Base-by-base conservation (phyloP, 768 basidiomycete species). In the Trametes gibbosa region DNA sequence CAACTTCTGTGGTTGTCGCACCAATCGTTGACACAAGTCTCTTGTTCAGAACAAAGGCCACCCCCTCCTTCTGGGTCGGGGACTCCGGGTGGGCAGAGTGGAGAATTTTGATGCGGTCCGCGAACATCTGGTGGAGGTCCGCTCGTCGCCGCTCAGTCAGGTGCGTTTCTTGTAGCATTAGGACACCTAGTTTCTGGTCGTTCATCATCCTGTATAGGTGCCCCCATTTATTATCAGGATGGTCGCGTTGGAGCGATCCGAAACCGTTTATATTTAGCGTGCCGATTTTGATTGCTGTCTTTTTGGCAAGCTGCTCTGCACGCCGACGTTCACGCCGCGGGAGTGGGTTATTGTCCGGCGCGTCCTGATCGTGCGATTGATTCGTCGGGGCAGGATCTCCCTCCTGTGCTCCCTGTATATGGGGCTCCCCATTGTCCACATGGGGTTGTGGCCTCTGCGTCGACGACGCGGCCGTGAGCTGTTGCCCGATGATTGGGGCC, bases 201-300 rank as follows among this genome's bases (percentile, higher is more conserved):
- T 24, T 2, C 50, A 62, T 58, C 21, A 62, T 40, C 13, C 47
- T 32, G 24, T 62, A 50, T 2, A 62, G 12, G 1, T 12, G 25
- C 2, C 45, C 46, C 51, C 45, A 53, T n/a, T n/a, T n/a, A n/a
- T n/a, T n/a, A n/a, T n/a, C n/a, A n/a, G n/a, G n/a, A n/a, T n/a
- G n/a, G n/a, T 29, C 55, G 54, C 55, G 6, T 58, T 32, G 0
- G 42, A 13, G 23, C 51, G 48, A 8, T 50, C 49, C 4, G 6
- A 3, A 0, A 29, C 6, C 61, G 8, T 58, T 58, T 16, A 62
- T 54, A 23, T 62, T 62, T 13, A 62, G 46, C 1, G 56, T 64
- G 5, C 59, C 58, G 3, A 65, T 57, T 45, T 73, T 73, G 0
- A 32, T 14, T 7, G 40, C 4, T 24, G 42, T 47, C 46, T 40